These are phyloP conservation scores for Metschnikowia continentalis DNA, from an alignment of 805 yeast genomes.

Conservation along the genomic window DNA sequence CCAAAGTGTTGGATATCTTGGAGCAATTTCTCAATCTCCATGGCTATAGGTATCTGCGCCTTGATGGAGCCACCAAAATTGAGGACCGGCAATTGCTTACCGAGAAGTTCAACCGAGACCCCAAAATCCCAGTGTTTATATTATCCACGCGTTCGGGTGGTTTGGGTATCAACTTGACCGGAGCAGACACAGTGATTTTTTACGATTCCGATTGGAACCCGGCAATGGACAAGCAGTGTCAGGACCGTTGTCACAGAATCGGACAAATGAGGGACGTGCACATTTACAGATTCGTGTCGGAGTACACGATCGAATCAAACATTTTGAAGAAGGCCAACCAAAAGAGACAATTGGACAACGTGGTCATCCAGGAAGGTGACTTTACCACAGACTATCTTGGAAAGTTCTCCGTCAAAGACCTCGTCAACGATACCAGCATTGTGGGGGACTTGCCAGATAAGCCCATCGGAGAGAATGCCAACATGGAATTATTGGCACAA, in stretches of 20 bases:
- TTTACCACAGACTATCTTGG: slow-evolving; percentile 96
- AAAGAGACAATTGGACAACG: slow-evolving; percentile 88
- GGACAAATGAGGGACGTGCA: slow-evolving; percentile 98
- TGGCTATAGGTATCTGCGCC: slow-evolving; percentile 89
- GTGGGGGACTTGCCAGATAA: slow-evolving; percentile 38
- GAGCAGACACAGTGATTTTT: slow-evolving; percentile 97
- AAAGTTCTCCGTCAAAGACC: slow-evolving; percentile 78
- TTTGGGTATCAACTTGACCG: slow-evolving; percentile 92
- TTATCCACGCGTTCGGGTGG: slow-evolving; percentile 97
- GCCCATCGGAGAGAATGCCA: slow-evolving; percentile 34
- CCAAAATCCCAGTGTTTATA: slow-evolving; percentile 83
- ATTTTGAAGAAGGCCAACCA: slow-evolving; percentile 92
- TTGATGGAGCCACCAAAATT: slow-evolving; percentile 96
- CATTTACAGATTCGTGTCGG: slow-evolving; percentile 92
- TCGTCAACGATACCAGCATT: slow-evolving; percentile 60
- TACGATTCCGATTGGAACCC: slow-evolving; percentile 99
- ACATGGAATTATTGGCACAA: slow-evolving; percentile 66
- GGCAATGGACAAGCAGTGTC: slow-evolving; percentile 99
- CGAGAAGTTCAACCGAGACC: slow-evolving; percentile 85
- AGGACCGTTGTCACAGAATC: slow-evolving; percentile 97
- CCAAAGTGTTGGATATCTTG: slow-evolving; percentile 86
- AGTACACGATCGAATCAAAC: slow-evolving; percentile 93
- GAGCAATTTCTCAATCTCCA: slow-evolving; percentile 92
- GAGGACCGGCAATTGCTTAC: slow-evolving; percentile 95
- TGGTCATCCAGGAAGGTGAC: slow-evolving; percentile 96